Evolutionary conservation across 768 basidiomycete species (phyloP).

Genomic region (Russula lepida): DNA sequence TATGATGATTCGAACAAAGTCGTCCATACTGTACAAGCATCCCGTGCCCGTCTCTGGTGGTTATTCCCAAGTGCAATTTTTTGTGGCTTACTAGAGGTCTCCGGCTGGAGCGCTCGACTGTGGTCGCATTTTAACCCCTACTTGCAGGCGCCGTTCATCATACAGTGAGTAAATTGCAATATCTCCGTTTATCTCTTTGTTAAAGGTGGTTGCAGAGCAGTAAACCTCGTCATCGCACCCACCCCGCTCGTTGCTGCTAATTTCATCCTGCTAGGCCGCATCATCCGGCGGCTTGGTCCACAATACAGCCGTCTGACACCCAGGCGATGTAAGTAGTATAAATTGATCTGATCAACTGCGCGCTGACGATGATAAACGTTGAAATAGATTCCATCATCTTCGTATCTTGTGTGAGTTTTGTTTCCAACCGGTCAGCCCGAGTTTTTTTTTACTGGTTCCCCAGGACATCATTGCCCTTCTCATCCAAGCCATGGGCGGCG

Average conservation of each 20-base stretch:
- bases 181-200: background rate
- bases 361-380: background rate
- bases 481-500: conserved; percentile 13
- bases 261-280: conserved; percentile 17
- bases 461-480: conserved; percentile 17
- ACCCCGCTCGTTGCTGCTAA: conserved; percentile 20
- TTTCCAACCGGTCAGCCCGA: background rate
- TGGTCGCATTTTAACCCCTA: conserved; percentile 16
- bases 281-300: conserved; percentile 12
- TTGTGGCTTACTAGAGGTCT: conserved; percentile 7
- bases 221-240: conserved; percentile 13
- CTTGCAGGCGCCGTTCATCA: conserved; percentile 2
- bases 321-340: conserved; percentile 9
- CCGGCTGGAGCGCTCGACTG: conserved; percentile 14
- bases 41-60: conserved; percentile 28
- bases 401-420: conserved; percentile 10
- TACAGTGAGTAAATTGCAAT: conserved; percentile 11
- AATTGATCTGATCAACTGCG: background rate
- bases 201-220: background rate
- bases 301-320: conserved; percentile 19
- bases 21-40: conserved; percentile 11
- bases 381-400: conserved; percentile 11
- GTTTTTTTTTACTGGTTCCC: background rate
- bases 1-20: background rate
- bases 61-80: conserved; percentile 17